Evolutionary conservation across 768 basidiomycete genomes (phyloP).

Genomic region (Mycena kentingensis): DNA sequence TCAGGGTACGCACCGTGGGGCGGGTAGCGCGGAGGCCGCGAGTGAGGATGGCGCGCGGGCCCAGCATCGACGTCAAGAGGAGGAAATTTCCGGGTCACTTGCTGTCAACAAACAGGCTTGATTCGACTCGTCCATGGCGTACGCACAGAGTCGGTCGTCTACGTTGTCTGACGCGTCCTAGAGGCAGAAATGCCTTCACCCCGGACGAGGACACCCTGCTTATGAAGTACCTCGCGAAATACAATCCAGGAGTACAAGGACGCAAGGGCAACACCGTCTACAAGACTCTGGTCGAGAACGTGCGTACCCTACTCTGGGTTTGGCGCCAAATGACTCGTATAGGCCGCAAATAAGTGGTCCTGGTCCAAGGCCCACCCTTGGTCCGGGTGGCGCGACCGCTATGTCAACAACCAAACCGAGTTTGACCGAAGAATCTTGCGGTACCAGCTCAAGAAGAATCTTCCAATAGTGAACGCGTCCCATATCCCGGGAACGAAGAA

Average conservation of each 20-base stretch:
- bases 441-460: conserved; percentile 38
- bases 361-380: conserved; percentile 56
- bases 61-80: conserved; percentile 21
- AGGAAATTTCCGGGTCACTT: conserved; percentile 14
- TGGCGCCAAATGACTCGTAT: conserved; percentile 3
- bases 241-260: conserved; percentile 42
- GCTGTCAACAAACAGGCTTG: not conserved
- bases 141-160: not conserved
- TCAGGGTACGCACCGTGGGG: conserved; percentile 35
- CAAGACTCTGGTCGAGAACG: conserved; percentile 46
- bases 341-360: conserved; percentile 47
- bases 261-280: conserved; percentile 52
- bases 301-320: conserved; percentile 28
- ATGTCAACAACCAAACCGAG: conserved; percentile 42
- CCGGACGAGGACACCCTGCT: conserved; percentile 45
- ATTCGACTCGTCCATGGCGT: not conserved
- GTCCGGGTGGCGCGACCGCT: conserved; percentile 69
- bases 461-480: conserved; percentile 14
- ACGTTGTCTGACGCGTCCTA: not conserved
- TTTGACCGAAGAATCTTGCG: conserved; percentile 47
- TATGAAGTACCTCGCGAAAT: conserved; percentile 49
- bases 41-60: conserved; percentile 33
- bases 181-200: conserved; percentile 33
- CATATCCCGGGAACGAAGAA: conserved; percentile 7
- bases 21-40: conserved; percentile 34